A percentile compares a stretch with the other conserved stretches of the same genome.
These are phyloP conservation scores for Neonectria sp. DNA, from an alignment of 2,329 filamentous ascomycete genomes.

Conservation along the genomic window DNA sequence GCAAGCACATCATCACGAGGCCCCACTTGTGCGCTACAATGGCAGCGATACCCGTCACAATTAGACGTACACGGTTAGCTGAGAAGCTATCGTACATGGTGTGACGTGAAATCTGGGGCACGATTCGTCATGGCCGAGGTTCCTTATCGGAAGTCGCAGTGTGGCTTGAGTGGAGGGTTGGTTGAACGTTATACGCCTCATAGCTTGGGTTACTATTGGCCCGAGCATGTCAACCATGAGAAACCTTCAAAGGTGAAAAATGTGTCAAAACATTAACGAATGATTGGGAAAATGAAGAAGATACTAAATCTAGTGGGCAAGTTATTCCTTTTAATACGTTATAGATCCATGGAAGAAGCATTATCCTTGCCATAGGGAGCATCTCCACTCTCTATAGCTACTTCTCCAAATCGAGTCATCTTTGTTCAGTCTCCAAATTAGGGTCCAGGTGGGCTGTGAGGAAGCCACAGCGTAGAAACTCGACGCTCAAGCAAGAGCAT, in stretches of 20 bases:
- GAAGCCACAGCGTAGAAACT: no score
- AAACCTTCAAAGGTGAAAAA: background rate
- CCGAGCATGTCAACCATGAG: background rate
- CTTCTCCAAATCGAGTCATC: no score
- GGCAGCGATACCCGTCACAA: background rate
- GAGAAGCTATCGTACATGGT: background rate
- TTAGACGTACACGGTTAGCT: background rate
- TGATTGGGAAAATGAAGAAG: no score
- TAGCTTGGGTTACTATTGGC: background rate
- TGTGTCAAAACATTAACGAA: no score
- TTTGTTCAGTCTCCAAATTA: no score
- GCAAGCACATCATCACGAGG: background rate
- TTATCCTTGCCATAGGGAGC: no score
- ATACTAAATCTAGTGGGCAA: no score
- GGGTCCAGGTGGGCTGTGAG: no score
- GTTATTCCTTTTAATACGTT: no score
- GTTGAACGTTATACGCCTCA: background rate
- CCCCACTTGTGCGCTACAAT: background rate
- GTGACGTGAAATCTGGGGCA: background rate
- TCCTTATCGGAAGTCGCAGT: background rate
- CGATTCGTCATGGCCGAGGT: background rate
- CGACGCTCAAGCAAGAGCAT: no score
- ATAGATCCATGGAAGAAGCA: no score
- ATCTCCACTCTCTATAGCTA: no score
- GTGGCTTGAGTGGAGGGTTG: background rate